A percentile compares a stretch with the other conserved stretches of the same genome.
phyloP scores from a whole-genome alignment of 139 green algal genomes.

The Pseudopediastrum boryanum region DNA sequence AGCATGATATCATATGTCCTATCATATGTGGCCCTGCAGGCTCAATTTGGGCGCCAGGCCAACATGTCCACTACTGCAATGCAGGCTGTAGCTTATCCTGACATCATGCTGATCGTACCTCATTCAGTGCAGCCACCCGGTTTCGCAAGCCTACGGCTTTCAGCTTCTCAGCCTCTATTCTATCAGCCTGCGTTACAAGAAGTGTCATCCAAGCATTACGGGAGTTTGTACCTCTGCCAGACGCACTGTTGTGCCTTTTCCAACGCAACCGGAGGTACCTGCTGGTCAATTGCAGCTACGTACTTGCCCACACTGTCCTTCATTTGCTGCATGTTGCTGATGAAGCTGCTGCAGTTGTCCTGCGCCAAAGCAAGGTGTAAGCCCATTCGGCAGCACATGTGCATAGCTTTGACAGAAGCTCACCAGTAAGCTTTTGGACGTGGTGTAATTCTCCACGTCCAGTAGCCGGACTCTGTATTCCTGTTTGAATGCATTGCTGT shows the following conservation, averaged over 20 bases:
- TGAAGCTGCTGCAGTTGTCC: slow-evolving; percentile 61
- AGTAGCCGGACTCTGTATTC: slow-evolving; percentile 59
- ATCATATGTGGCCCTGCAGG: background rate
- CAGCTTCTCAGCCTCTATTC: slow-evolving; percentile 72
- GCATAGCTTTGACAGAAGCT: background rate
- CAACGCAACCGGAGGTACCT: too few relatives aligned
- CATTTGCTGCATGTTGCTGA: slow-evolving; percentile 59
- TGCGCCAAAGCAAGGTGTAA: slow-evolving; percentile 15
- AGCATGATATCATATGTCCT: background rate
- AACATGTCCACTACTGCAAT: background rate
- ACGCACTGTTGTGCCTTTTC: too few relatives aligned
- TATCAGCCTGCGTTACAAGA: slow-evolving; percentile 48
- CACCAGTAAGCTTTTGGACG: slow-evolving; percentile 55
- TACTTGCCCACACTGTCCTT: slow-evolving; percentile 59
- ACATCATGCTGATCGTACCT: slow-evolving; percentile 44
- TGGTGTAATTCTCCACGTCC: slow-evolving; percentile 61
- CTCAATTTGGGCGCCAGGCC: background rate
- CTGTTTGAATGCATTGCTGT: too few relatives aligned
- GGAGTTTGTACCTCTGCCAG: too few relatives aligned
- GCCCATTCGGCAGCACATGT: background rate
- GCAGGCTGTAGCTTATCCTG: background rate
- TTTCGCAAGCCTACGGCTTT: slow-evolving; percentile 68
- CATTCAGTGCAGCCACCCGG: slow-evolving; percentile 60
- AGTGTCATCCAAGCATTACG: too few relatives aligned
- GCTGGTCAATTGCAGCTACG: slow-evolving; percentile 54